Evolutionary conservation across 1,284 basidiomycete genomes (phyloP).

Genomic region (Sphaerobolus stellatus): DNA sequence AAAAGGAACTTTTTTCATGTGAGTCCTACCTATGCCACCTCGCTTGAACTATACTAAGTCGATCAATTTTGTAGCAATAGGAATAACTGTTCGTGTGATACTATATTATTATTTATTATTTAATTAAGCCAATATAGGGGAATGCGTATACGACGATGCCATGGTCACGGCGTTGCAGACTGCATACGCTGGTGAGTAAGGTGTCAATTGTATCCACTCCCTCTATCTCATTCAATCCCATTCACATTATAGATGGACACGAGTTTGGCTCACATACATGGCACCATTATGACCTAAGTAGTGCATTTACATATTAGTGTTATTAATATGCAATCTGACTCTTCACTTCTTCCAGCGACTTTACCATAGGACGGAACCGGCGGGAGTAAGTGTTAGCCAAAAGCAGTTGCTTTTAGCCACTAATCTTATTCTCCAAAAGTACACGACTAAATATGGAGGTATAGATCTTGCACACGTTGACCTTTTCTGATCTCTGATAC

Average conservation of each 20-base stretch:
- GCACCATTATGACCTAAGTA: slow-evolving; percentile 21
- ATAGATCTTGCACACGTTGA: too few relatives aligned
- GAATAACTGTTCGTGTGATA: slow-evolving; percentile 16
- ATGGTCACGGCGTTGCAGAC: slow-evolving; percentile 35
- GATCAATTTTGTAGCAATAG: slow-evolving; percentile 15
- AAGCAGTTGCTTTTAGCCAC: neutral
- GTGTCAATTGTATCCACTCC: neutral
- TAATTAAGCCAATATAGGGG: slow-evolving; percentile 26
- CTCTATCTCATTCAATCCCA: neutral
- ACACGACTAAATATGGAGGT: slow-evolving; percentile 11
- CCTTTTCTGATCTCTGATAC: too few relatives aligned
- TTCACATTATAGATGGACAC: slow-evolving; percentile 24
- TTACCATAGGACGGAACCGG: slow-evolving; percentile 1
- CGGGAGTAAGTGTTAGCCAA: neutral
- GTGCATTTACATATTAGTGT: neutral
- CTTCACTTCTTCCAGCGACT: slow-evolving; percentile 4
- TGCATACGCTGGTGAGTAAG: slow-evolving; percentile 35
- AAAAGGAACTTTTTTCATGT: slow-evolving; percentile 49
- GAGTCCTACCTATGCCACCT: slow-evolving; percentile 17
- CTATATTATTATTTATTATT: neutral
- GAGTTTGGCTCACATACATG: slow-evolving; percentile 46
- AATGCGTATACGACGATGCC: slow-evolving; percentile 42
- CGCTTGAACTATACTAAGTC: neutral
- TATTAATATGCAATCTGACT: neutral
- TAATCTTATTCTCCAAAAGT: too few relatives aligned